Evolutionary conservation across 495 filamentous ascomycete species (phyloP).

Genomic region (Penicillium flavigenum): DNA sequence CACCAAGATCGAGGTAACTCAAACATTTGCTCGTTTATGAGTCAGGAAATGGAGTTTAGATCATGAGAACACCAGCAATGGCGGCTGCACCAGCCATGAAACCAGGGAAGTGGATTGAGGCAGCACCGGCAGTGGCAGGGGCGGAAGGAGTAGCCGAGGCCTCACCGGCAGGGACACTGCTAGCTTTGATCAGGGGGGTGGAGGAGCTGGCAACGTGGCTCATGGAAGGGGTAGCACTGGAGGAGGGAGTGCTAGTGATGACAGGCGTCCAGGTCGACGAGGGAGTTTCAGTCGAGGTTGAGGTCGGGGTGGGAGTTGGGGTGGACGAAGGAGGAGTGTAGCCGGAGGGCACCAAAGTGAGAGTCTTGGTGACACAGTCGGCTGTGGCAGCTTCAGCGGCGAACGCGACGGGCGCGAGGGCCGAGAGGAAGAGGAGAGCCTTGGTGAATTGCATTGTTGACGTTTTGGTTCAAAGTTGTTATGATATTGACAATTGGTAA

Average conservation of each 20-base stretch:
- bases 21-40: background rate
- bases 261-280: conserved; percentile 19
- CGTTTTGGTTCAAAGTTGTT: conserved; percentile 2
- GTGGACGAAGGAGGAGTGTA: conserved; percentile 30
- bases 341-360: conserved; percentile 37
- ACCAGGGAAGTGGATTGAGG: conserved; percentile 36
- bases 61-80: conserved; percentile 44
- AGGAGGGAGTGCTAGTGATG: conserved; percentile 23
- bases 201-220: conserved; percentile 20
- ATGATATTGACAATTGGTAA: conserved; percentile 1
- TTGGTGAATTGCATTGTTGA: conserved; percentile 40
- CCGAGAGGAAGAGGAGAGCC: conserved; percentile 33
- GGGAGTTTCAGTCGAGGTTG: conserved; percentile 25
- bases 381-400: conserved; percentile 30
- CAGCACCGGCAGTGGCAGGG: conserved; percentile 28
- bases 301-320: conserved; percentile 24
- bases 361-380: conserved; percentile 25
- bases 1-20: conserved; percentile 15
- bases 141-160: conserved; percentile 27
- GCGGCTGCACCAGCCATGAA: conserved; percentile 41
- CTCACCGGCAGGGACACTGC: conserved; percentile 4
- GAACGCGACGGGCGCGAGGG: conserved; percentile 35
- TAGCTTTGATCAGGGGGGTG: conserved; percentile 22
- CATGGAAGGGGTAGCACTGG: conserved; percentile 21
- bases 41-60: conserved; percentile 28